phyloP scores from a whole-genome alignment of 805 yeast species.

The Wickerhamomyces hampshirensis region DNA sequence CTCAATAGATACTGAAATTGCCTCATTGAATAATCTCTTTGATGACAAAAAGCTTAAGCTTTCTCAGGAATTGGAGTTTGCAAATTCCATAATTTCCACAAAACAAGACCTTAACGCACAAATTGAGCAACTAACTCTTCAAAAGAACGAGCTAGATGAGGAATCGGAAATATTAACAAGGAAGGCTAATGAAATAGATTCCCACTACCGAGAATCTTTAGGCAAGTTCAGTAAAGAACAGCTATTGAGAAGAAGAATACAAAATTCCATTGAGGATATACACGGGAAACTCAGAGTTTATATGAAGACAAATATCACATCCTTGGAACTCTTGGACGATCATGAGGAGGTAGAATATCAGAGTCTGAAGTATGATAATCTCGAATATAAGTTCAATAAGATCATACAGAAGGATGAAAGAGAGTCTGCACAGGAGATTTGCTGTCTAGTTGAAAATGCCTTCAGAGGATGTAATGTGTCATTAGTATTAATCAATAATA shows the following conservation, averaged over 20 bases:
- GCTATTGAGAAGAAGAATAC: constrained; percentile 37
- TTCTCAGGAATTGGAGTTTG: not conserved
- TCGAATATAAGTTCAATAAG: constrained; percentile 7
- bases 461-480: constrained; percentile 16
- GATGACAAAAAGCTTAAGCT: not conserved
- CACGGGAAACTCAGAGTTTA: constrained; percentile 29
- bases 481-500: constrained; percentile 1
- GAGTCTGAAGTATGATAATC: not conserved
- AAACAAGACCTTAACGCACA: constrained; percentile 11
- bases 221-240: constrained; percentile 32
- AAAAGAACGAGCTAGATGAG: constrained; percentile 16
- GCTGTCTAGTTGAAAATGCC: constrained; percentile 6
- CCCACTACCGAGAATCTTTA: constrained; percentile 20
- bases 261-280: constrained; percentile 43
- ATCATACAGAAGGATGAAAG: constrained; percentile 3
- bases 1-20: constrained; percentile 1
- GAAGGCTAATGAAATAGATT: constrained; percentile 18
- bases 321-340: not conserved
- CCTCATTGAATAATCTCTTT: constrained; percentile 1
- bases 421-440: constrained; percentile 4
- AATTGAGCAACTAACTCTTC: constrained; percentile 20
- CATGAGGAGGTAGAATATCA: no score
- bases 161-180: constrained; percentile 21
- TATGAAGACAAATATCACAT: no score
- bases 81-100: not conserved